Base-by-base conservation (phyloP, 2,329 filamentous ascomycete species). In the Pestalotiopsis sp. region DNA sequence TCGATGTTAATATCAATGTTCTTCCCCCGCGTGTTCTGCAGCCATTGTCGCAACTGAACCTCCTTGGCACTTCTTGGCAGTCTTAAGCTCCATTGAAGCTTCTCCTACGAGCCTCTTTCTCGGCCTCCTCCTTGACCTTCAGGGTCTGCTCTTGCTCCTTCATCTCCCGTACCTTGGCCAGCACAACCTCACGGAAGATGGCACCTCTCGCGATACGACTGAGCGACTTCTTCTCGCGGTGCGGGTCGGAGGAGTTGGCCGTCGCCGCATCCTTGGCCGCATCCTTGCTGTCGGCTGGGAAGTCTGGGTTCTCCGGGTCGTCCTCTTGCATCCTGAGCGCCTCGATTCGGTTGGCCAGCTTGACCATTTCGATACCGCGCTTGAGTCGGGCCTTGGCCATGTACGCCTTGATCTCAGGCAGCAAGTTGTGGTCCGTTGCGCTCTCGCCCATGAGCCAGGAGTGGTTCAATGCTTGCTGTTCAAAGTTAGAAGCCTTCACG, bases 321-420 rank as follows among this genome's bases (percentile, higher is more conserved):
- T 97, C 94, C 77, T 97, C 95, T 80, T 96, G 92, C 85, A 97
- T 92, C 83, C 94, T 97, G 83, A 99, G 91, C 39, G 93, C 88
- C 80, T 97, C 94, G 83, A 99, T 98, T 72, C 95, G 93, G 83
- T 98, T 98, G 73, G 94, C 91, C 67, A 99, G 90, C 83, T 97
- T 98, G 85, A 98, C 93, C 77, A 97, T 91, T 82, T 98, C 94
- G 83, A 99, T 97, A 76, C 95, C 95, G 72, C 95, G 92, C 81
- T 92, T 92, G 74, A 99, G 92, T 71, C 94, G 94, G 68, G 94
- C 93, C 82, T 94, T 94, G 71, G 95, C 92, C 82, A 97, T 94
- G 85, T 96, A 97, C 66, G 94, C 92, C 82, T 93, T 93, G 86
- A 99, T 97, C 84, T 99, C 96, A 73, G 96, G 96, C 80, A 99